These are phyloP conservation scores for Apium graveolens DNA, from an alignment of 129 eudicot genomes.

Conservation along the genomic window DNA sequence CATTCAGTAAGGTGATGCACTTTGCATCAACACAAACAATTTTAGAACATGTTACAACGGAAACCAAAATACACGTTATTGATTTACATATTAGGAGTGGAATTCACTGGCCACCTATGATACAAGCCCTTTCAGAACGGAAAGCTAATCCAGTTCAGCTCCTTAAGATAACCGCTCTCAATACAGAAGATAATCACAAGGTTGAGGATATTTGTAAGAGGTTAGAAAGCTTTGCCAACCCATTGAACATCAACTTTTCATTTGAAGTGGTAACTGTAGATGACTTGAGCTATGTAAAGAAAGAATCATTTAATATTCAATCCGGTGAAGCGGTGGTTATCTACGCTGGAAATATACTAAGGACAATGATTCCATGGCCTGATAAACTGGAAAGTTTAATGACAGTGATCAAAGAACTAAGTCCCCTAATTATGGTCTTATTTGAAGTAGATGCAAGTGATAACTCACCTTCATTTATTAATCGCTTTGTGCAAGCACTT, in stretches of 20 bases:
- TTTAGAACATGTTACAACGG: slow-evolving; percentile 27
- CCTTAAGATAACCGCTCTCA: slow-evolving; percentile 40
- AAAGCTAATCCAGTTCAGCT: slow-evolving; percentile 17
- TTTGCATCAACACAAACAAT: slow-evolving; percentile 47
- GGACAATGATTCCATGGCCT: slow-evolving; percentile 46
- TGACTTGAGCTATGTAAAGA: slow-evolving; percentile 31
- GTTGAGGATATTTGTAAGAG: slow-evolving; percentile 44
- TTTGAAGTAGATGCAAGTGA: slow-evolving; percentile 56
- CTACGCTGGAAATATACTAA: slow-evolving; percentile 27
- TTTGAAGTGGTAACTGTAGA: slow-evolving; percentile 35
- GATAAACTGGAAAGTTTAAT: slow-evolving; percentile 33
- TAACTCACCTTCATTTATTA: slow-evolving; percentile 49
- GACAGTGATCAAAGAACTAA: slow-evolving; percentile 30
- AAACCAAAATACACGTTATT: slow-evolving; percentile 43
- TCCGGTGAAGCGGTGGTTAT: slow-evolving; percentile 39
- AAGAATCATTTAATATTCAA: slow-evolving; percentile 31
- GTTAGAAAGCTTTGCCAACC: slow-evolving; percentile 34
- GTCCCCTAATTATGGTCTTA: slow-evolving; percentile 41
- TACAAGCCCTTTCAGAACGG: slow-evolving; percentile 47
- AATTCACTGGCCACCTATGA: slow-evolving; percentile 43
- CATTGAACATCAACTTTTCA: slow-evolving; percentile 36
- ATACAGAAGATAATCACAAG: slow-evolving; percentile 20
- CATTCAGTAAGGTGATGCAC: slow-evolving; percentile 51
- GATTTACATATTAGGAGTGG: slow-evolving; percentile 62
- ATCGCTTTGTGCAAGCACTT: slow-evolving; percentile 44